phyloP scores from a whole-genome alignment of 768 basidiomycete species.

The Wakefieldia striispora region DNA sequence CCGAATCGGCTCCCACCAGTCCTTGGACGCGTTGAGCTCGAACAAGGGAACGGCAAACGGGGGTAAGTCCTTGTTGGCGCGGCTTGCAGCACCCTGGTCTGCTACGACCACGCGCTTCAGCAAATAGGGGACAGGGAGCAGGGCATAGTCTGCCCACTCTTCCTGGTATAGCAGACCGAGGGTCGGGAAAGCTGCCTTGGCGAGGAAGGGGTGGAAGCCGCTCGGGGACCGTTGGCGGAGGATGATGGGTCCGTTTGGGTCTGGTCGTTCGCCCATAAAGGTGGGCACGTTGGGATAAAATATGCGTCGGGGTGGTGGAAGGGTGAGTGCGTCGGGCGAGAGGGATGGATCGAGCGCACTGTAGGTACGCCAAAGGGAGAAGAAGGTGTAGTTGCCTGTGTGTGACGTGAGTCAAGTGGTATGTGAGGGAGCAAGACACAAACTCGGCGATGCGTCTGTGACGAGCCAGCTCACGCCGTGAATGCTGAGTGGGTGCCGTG shows the following conservation, averaged over 20 bases:
- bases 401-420: conserved; percentile 1
- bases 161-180: conserved; percentile 63
- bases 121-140: conserved; percentile 67
- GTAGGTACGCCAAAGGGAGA: conserved; percentile 78
- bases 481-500: conserved; percentile 42
- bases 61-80: conserved; percentile 25
- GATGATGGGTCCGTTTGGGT: conserved; percentile 33
- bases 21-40: conserved; percentile 41
- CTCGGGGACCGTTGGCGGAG: conserved; percentile 47
- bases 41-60: conserved; percentile 41
- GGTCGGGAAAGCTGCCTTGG: conserved; percentile 72
- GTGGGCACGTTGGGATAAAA: conserved; percentile 69
- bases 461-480: conserved; percentile 71
- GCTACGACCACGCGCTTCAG: conserved; percentile 75
- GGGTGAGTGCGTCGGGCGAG: conserved; percentile 45
- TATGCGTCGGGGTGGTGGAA: conserved; percentile 69
- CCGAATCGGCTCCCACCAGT: conserved; percentile 72
- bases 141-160: conserved; percentile 77
- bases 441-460: conserved; percentile 50
- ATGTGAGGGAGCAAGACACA: conserved; percentile 19
- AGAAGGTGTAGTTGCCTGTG: conserved; percentile 64
- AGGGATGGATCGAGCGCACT: conserved; percentile 55
- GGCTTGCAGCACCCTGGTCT: conserved; percentile 65
- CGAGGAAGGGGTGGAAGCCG: conserved; percentile 70
- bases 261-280: conserved; percentile 44